A percentile compares a stretch with the other conserved stretches of the same genome.
Evolutionary conservation across 108 stramenopile species (phyloP).

Genomic region (Nitzschia sp.): DNA sequence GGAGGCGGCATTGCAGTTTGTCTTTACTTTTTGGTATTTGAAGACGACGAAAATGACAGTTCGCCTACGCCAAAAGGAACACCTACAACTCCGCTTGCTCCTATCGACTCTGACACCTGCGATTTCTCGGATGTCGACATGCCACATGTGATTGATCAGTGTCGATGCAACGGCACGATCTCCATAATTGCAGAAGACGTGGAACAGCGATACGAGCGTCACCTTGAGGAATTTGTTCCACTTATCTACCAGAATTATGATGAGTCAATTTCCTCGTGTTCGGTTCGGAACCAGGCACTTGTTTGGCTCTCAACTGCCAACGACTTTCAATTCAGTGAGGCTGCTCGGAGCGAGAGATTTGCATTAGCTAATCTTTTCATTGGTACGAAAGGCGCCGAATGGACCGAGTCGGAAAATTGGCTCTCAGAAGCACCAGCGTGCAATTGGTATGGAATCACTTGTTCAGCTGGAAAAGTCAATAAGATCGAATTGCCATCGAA

Average conservation of each 20-base stretch:
- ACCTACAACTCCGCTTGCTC: slow-evolving; percentile 15
- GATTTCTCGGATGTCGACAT: slow-evolving; percentile 9
- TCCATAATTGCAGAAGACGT: slow-evolving; percentile 30
- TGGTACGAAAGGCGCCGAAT: slow-evolving; percentile 15
- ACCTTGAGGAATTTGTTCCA: slow-evolving; percentile 29
- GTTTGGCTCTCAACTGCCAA: slow-evolving; percentile 43
- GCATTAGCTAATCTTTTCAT: slow-evolving; percentile 29
- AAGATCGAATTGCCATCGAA: slow-evolving; percentile 9
- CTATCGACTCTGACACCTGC: slow-evolving; percentile 8
- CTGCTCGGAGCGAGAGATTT: slow-evolving; percentile 23
- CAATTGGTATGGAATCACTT: slow-evolving; percentile 41
- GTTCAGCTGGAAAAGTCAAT: slow-evolving; percentile 5
- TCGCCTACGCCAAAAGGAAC: not conserved
- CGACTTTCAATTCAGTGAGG: slow-evolving; percentile 11
- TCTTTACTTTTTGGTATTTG: slow-evolving; percentile 16
- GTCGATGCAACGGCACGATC: slow-evolving; percentile 36
- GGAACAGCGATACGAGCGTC: slow-evolving; percentile 19
- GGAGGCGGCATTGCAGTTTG: slow-evolving; percentile 16
- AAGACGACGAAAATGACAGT: slow-evolving; percentile 1
- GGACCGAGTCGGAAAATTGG: slow-evolving; percentile 25
- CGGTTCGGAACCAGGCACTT: slow-evolving; percentile 39
- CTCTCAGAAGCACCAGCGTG: slow-evolving; percentile 19
- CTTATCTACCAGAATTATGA: slow-evolving; percentile 25
- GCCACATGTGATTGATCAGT: slow-evolving; percentile 43
- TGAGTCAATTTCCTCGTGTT: slow-evolving; percentile 31